These are phyloP conservation scores for Chlamydomonas schloesseri DNA, from an alignment of 139 green algal genomes.

Conservation along the genomic window DNA sequence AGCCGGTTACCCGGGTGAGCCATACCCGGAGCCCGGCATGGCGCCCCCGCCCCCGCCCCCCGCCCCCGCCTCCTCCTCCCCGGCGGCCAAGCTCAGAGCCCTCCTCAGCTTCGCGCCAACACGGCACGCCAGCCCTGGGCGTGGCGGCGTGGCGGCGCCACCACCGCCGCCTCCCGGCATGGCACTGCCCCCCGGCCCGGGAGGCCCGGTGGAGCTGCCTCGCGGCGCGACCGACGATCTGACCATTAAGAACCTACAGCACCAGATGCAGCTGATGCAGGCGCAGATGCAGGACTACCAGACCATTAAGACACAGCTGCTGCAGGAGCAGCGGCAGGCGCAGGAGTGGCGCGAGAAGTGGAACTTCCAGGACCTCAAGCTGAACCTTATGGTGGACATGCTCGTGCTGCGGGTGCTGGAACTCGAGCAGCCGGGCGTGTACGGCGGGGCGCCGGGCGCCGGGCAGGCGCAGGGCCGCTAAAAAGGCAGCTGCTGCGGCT, in stretches of 20 bases:
- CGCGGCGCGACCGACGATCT: not conserved
- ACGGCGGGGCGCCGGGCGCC: too few species aligned
- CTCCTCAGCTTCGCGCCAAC: slow-evolving; percentile 11
- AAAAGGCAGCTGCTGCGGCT: too few species aligned
- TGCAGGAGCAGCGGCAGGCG: slow-evolving; percentile 31
- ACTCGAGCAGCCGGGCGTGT: slow-evolving; percentile 1
- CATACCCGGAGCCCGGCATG: not conserved
- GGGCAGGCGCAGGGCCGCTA: too few species aligned
- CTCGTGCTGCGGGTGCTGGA: slow-evolving; percentile 53
- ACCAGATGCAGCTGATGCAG: slow-evolving; percentile 31
- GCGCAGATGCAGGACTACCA: slow-evolving; percentile 46
- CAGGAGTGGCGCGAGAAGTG: slow-evolving; percentile 54
- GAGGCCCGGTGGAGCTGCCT: too few species aligned
- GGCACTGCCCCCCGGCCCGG: too few species aligned
- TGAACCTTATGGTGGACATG: slow-evolving; percentile 59
- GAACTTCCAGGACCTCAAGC: slow-evolving; percentile 61
- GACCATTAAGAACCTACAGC: slow-evolving; percentile 44
- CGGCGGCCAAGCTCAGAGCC: not conserved
- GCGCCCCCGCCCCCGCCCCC: not conserved
- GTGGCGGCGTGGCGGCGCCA: too few species aligned
- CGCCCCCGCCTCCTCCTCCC: not conserved
- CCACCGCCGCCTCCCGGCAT: not conserved
- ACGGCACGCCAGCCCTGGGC: not conserved
- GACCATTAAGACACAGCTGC: slow-evolving; percentile 15
- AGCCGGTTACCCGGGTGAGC: not conserved